Percentiles rank a stretch among this genome's conserved stretches.
Conservation (phyloP, 164 flowering plant genomes). For the Platanus orientalis region DNA sequence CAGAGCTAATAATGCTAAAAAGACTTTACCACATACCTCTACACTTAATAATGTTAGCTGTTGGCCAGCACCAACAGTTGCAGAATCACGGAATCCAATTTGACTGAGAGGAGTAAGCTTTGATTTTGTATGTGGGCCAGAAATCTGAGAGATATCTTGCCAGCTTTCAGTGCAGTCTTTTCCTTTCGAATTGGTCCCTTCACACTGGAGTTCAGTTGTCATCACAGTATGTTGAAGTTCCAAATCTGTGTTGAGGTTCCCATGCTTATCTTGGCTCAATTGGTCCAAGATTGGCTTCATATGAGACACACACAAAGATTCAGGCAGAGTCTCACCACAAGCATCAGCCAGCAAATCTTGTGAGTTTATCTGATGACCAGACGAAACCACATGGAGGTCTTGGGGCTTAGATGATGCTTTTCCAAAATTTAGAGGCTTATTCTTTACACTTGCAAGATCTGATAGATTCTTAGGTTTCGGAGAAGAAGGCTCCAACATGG, state of each 20-base stretch:
- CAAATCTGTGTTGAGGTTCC: constrained; percentile 10
- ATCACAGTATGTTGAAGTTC: constrained; percentile 7
- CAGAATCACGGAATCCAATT: constrained; percentile 92
- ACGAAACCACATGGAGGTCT: constrained; percentile 17
- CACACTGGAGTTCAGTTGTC: constrained; percentile 4
- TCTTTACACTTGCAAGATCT: constrained; percentile 4
- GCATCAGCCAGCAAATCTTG: constrained; percentile 22
- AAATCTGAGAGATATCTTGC: constrained; percentile 79
- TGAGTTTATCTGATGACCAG: constrained; percentile 13
- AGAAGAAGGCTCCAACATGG: constrained; percentile 17
- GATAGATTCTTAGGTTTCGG: constrained; percentile 10
- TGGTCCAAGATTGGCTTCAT: constrained; percentile 14
- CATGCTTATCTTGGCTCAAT: constrained; percentile 19
- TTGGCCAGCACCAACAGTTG: constrained; percentile 83
- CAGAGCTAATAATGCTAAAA: neutral
- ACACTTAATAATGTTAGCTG: constrained; percentile 81
- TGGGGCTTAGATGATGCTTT: neutral
- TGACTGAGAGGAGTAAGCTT: constrained; percentile 90
- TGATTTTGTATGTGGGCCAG: constrained; percentile 61
- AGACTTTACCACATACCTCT: constrained; percentile 47
- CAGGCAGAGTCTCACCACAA: constrained; percentile 13
- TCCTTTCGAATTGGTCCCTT: constrained; percentile 16
- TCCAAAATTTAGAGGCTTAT: constrained; percentile 1
- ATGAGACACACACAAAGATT: constrained; percentile 15
- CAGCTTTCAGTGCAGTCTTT: constrained; percentile 20